phyloP scores from a whole-genome alignment of 257 asterid genomes.

The Gynochthodes officinalis region DNA sequence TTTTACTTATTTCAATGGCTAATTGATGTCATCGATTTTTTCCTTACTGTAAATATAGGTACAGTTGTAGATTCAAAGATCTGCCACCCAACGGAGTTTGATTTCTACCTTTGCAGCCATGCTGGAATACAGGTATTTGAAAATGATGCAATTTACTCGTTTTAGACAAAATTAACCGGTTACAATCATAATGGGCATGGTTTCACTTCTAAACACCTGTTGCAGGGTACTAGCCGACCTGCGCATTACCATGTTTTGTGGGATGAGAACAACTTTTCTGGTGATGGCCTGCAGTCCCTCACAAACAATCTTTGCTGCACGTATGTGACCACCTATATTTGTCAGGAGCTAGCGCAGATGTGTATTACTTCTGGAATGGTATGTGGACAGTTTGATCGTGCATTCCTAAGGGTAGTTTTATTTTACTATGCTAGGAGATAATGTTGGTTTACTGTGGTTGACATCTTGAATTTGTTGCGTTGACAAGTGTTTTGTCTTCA shows the following conservation, averaged over 20 bases:
- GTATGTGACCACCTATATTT: conserved; percentile 31
- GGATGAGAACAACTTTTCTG: conserved; percentile 91
- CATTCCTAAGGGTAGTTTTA: background rate
- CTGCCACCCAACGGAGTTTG: conserved; percentile 95
- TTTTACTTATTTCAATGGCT: background rate
- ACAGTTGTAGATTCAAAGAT: conserved; percentile 92
- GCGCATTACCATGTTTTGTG: conserved; percentile 94
- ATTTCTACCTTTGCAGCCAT: conserved; percentile 95
- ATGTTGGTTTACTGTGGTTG: background rate
- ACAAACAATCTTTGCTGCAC: conserved; percentile 94
- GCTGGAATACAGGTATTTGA: conserved; percentile 81
- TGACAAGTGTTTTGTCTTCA: background rate
- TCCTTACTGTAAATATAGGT: conserved; percentile 35
- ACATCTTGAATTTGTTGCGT: background rate
- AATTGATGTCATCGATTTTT: background rate
- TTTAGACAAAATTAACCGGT: background rate
- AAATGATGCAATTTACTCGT: background rate
- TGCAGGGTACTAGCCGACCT: conserved; percentile 84
- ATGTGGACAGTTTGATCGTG: background rate
- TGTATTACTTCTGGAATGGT: conserved; percentile 96
- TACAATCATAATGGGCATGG: no score
- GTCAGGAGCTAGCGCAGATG: conserved; percentile 92
- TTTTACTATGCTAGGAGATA: background rate
- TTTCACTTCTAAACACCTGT: background rate
- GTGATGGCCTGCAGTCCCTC: conserved; percentile 74